Conservation (phyloP, 352 stramenopile genomes). For the Phytophthora constricta region DNA sequence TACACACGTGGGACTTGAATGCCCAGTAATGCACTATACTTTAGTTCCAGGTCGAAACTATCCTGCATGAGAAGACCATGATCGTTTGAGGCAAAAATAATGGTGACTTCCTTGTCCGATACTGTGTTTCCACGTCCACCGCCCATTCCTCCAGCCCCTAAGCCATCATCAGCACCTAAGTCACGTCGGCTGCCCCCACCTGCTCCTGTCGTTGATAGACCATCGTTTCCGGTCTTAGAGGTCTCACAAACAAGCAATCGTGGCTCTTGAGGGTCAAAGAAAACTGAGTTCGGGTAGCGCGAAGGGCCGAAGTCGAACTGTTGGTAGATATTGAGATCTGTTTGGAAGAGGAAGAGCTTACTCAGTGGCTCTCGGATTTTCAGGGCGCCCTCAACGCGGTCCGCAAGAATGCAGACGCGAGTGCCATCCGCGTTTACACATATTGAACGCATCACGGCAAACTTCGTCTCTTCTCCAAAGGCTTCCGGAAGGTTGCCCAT, state of each 20-base stretch:
- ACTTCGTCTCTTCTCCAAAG: slow-evolving; percentile 62
- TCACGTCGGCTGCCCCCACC: slow-evolving; percentile 20
- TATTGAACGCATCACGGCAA: slow-evolving; percentile 68
- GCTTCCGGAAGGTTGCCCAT: slow-evolving; percentile 78
- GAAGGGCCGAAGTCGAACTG: slow-evolving; percentile 89
- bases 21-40: slow-evolving; percentile 84
- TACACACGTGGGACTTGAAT: slow-evolving; percentile 87
- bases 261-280: slow-evolving; percentile 91
- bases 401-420: slow-evolving; percentile 87
- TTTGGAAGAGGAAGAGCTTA: slow-evolving; percentile 92
- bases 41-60: slow-evolving; percentile 84
- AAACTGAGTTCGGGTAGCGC: slow-evolving; percentile 80
- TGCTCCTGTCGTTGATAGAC: slow-evolving; percentile 10
- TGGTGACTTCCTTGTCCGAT: slow-evolving; percentile 87
- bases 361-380: slow-evolving; percentile 86
- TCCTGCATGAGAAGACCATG: slow-evolving; percentile 93
- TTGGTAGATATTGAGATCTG: slow-evolving; percentile 89
- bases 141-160: slow-evolving; percentile 6
- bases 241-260: slow-evolving; percentile 90
- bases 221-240: slow-evolving; percentile 52
- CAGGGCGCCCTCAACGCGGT: slow-evolving; percentile 76
- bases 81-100: slow-evolving; percentile 93
- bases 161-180: slow-evolving; percentile 23
- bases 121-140: slow-evolving; percentile 34
- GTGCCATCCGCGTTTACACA: slow-evolving; percentile 91